Base-by-base conservation (phyloP, 352 stramenopile species). In the Pythium vanterpoolii region DNA sequence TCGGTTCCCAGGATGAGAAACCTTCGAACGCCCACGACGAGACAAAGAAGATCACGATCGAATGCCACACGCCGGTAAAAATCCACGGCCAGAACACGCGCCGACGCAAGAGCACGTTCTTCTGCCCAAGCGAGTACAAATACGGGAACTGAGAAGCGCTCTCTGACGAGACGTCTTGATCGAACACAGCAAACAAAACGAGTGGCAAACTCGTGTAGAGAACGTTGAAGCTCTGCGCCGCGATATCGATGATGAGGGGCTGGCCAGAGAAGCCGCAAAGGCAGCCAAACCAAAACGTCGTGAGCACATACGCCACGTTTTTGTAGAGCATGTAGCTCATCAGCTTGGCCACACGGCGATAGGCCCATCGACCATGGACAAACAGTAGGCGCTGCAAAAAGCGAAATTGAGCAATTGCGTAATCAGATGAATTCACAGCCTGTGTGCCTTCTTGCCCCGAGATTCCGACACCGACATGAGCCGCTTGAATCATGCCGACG, bases 241-340 rank as follows among this genome's bases (percentile, higher is more conserved):
- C 86, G 30, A 88, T 71, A 38, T 95, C 83, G 23, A 95, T 53
- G 34, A 90, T 90, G 42, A 92, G 65, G 10, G 85, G 83, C 33
- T 93, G 83, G 0, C 81, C 83, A 10, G 86, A 93, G 28, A 93
- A 90, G 10, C 85, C 85, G 23, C 68, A 82, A 28, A 89, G 81
- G 56, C 73, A 90, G n/a, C 83, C 80, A 56, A 90, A 95, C 81
- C 81, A 91, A 60, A 92, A 95, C 6, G 83, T 87, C 26, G 85
- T 90, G 4, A 91, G 69, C 48, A 91, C 82, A 54, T 91, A 90
- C 26, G 85, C 88, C 42, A 95, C 79, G 68, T 93, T 98, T 77
- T 98, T 98, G 83, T 97, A 98, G 18, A 98, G 92, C 71, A 96
- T 96, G 66, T 97, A 98, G 62, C 87, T 88, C 72, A 98, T 89